Evolutionary conservation across 306 rosid species (phyloP), one percentile per base, ranked within the genome.

Genomic region (Elaeagnus macrophylla): DNA sequence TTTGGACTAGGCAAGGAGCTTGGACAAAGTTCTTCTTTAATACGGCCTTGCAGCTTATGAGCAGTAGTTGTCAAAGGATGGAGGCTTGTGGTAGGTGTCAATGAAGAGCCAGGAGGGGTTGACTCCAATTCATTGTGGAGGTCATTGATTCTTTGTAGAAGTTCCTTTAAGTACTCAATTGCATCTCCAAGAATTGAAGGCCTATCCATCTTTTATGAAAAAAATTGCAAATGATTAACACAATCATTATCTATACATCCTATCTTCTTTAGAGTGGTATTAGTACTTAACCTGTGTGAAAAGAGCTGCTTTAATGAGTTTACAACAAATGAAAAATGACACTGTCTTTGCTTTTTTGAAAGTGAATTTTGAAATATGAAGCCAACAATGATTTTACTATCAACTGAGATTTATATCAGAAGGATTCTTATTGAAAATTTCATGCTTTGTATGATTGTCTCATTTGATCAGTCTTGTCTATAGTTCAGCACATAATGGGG

Each of bases 161-260:
- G 88, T 78, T 91, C 99, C 81, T 82, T 91, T 83, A 87, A 67
- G 83, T 91, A 91, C 68, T 91, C 96, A 46, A 91, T 75, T 48
- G 99, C 99, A 74, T 91, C 99, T 65, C 99, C 99, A 44, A 91
- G 96, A 53, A 91, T 91, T 3, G 99, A 91, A 59, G 96, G 96
- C 72, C 99, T 84, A 25, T 91, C 99, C 99, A 91, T 91, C 99
- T 91, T 67, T 48, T 49, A 53, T 48, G 6, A 66, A 20, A 53
- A 54, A 60, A 36, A 25, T 2, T 25, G 32, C 2, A 25, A 25
- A 54, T 58, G 49, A 45, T 12, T 17, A 20, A 6, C 8, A 19
- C 11, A 57, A 6, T 12, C 16, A 14, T 20, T n/a, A 0, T 41
- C 19, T 19, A 5, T 25, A 41, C 46, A 41, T 41, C 46, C n/a